phyloP scores from a whole-genome alignment of 495 filamentous ascomycete genomes.

The Amniculicola lignicola region DNA sequence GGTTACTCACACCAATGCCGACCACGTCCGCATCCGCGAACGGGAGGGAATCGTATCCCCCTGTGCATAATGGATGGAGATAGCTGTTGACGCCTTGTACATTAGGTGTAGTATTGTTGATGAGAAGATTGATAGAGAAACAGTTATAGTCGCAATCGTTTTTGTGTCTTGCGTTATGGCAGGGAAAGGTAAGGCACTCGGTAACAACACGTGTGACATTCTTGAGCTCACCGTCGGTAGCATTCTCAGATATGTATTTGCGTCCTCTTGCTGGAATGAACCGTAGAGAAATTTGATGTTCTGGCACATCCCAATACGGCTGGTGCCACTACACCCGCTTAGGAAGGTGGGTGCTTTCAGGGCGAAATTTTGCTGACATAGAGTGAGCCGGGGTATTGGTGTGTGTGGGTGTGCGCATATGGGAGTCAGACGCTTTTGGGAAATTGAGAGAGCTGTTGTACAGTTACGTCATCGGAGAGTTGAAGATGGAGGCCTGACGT shows the following conservation, averaged over 20 bases:
- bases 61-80: conserved; percentile 3
- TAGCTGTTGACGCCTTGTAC: conserved; percentile 12
- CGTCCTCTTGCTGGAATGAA: not conserved
- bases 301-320: conserved; percentile 6
- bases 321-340: conserved; percentile 1
- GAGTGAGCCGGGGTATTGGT: too few species aligned
- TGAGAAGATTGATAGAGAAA: conserved; percentile 11
- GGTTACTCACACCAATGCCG: conserved; percentile 17
- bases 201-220: conserved; percentile 4
- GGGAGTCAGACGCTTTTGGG: too few species aligned
- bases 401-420: too few species aligned
- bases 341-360: not conserved
- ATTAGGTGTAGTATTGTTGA: conserved; percentile 15
- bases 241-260: not conserved
- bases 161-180: conserved; percentile 1
- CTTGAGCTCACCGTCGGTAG: not conserved
- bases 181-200: conserved; percentile 12
- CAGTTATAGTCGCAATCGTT: not conserved
- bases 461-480: too few species aligned
- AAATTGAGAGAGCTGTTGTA: too few species aligned
- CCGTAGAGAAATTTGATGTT: conserved; percentile 6
- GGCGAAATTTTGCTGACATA: too few species aligned
- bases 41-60: conserved; percentile 7
- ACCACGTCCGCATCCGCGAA: conserved; percentile 21
- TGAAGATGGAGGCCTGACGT: too few species aligned